Evolutionary conservation across 2,329 filamentous ascomycete genomes (phyloP).

Genomic region (Pseudogymnoascus sp.): DNA sequence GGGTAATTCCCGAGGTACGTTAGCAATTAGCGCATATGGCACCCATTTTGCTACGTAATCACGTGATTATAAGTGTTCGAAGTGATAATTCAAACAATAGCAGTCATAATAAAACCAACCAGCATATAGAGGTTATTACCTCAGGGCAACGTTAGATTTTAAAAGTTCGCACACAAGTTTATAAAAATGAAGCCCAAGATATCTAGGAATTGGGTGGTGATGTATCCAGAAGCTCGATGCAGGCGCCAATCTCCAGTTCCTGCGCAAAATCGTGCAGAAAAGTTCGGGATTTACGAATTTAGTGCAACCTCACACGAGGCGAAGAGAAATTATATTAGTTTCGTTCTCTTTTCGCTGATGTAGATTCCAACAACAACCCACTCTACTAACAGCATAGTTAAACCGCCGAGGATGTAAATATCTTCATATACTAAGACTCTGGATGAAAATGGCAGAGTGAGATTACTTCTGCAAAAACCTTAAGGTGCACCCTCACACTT

Average conservation of each 20-base stretch:
- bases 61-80: not conserved
- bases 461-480: too few species aligned
- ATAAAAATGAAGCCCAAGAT: too few species aligned
- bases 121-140: not conserved
- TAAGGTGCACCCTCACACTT: too few species aligned
- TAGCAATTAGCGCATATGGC: not conserved
- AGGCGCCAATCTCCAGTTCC: too few species aligned
- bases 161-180: too few species aligned
- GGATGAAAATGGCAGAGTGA: too few species aligned
- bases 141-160: not conserved
- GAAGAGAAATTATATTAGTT: not conserved
- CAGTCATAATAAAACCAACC: not conserved
- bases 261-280: too few species aligned
- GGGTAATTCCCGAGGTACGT: slow-evolving; percentile 5
- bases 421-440: too few species aligned
- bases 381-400: too few species aligned
- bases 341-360: not conserved
- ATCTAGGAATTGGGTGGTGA: too few species aligned
- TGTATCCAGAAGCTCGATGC: too few species aligned
- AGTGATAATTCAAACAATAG: not conserved
- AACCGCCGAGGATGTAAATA: too few species aligned
- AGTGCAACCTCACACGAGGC: not conserved
- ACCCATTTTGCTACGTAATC: not conserved
- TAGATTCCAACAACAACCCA: not conserved
- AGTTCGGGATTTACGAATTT: not conserved